Conservation (phyloP, 1,284 basidiomycete genomes). For the Polyporus tsugae region DNA sequence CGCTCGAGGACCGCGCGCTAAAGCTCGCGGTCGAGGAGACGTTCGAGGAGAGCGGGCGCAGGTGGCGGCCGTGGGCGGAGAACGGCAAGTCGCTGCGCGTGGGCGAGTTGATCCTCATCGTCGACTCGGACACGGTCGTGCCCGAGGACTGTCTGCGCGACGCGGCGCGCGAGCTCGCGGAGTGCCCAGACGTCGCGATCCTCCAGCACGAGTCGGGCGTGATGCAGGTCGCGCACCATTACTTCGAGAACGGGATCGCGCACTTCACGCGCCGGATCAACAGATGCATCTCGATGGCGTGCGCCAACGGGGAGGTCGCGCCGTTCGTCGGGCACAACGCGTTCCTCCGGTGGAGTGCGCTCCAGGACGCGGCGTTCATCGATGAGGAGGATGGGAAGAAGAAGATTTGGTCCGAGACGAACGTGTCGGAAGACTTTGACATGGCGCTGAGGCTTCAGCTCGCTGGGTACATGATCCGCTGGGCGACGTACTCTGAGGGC, state of each 20-base stretch:
- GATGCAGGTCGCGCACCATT: conserved; percentile 87
- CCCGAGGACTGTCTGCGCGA: conserved; percentile 89
- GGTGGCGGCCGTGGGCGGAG: conserved; percentile 70
- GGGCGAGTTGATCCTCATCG: conserved; percentile 73
- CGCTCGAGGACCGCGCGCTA: conserved; percentile 69
- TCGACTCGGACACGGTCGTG: conserved; percentile 88
- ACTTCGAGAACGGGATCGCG: conserved; percentile 88
- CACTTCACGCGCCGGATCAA: conserved; percentile 87
- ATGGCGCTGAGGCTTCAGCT: conserved; percentile 72
- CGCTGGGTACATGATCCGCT: conserved; percentile 79
- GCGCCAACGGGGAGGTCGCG: conserved; percentile 82
- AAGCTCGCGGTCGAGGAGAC: conserved; percentile 74
- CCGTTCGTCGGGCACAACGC: conserved; percentile 92
- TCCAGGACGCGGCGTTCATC: conserved; percentile 81
- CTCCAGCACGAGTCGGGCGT: conserved; percentile 88
- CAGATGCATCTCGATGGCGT: conserved; percentile 77
- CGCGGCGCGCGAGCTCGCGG: conserved; percentile 81
- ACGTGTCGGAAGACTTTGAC: conserved; percentile 88
- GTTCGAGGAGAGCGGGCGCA: conserved; percentile 60
- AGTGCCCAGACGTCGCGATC: conserved; percentile 83
- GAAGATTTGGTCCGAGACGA: conserved; percentile 86
- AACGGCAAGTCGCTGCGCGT: conserved; percentile 66
- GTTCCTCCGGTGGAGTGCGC: conserved; percentile 84
- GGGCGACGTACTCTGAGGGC: conserved; percentile 84
- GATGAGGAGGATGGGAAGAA: conserved; percentile 69